Percentiles rank a stretch among this genome's conserved stretches.
phyloP scores from a whole-genome alignment of 148 eudicot genomes.

The Tetragonia tetragonoides region DNA sequence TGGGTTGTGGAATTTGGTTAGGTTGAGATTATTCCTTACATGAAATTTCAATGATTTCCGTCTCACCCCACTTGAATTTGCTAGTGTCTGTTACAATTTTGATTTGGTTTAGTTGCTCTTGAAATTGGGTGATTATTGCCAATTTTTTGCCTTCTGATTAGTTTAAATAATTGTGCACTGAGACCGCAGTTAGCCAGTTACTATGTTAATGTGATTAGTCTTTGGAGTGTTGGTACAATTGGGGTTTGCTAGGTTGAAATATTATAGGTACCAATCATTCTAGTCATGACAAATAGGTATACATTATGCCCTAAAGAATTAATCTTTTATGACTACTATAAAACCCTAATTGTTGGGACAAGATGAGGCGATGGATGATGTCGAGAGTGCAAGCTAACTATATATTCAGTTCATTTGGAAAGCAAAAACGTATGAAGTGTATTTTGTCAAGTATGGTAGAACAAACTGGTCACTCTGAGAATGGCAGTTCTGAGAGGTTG shows the following conservation, averaged over 20 bases:
- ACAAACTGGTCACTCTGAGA: background rate
- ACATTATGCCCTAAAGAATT: too few species aligned
- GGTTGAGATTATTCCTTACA: too few species aligned
- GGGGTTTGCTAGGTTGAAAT: background rate
- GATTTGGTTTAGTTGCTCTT: background rate
- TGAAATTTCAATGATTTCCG: background rate
- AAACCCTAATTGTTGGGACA: too few species aligned
- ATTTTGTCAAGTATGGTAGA: background rate
- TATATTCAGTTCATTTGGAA: too few species aligned
- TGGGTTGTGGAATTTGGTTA: too few species aligned
- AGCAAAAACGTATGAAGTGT: background rate
- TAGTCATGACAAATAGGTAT: too few species aligned
- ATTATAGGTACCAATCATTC: background rate
- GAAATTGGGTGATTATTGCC: background rate
- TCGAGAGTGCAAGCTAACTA: too few species aligned
- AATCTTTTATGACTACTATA: too few species aligned
- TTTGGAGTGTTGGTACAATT: background rate
- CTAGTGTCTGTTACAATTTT: background rate
- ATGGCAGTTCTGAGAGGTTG: too few species aligned
- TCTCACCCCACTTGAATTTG: background rate
- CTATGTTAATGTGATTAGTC: background rate
- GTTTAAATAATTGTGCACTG: background rate
- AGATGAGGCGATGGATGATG: too few species aligned
- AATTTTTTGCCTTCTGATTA: background rate
- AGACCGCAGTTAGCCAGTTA: background rate